phyloP scores from a whole-genome alignment of 345 rosid genomes.

The Eucalyptus microcorys region DNA sequence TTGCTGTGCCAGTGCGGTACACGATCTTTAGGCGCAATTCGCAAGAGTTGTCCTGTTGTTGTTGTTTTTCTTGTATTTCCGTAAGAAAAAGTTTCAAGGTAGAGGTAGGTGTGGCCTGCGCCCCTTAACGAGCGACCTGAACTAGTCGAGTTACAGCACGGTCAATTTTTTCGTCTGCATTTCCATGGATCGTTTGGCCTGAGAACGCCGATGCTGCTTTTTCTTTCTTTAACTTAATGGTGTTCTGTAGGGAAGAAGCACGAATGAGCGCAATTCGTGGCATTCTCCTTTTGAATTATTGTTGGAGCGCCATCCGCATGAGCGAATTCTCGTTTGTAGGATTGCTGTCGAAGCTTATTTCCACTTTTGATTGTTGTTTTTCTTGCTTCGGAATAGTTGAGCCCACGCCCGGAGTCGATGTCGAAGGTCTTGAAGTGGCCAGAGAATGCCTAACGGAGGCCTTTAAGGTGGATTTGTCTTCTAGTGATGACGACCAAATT shows the following conservation, averaged over 20 bases:
- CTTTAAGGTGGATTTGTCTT: conserved; percentile 25
- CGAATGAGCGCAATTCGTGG: background rate
- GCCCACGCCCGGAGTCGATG: conserved; percentile 54
- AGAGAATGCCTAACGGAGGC: conserved; percentile 59
- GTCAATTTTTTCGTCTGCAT: background rate
- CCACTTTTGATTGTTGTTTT: background rate
- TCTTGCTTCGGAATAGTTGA: conserved; percentile 29
- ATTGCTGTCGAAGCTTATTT: background rate
- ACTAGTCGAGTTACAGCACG: background rate
- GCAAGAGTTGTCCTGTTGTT: background rate
- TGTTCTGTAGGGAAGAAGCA: background rate
- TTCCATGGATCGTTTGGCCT: background rate
- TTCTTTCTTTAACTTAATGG: background rate
- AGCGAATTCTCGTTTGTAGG: background rate
- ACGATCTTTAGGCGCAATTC: background rate
- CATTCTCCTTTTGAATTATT: background rate
- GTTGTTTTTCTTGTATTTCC: background rate
- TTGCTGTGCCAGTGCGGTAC: background rate
- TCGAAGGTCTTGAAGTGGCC: conserved; percentile 78
- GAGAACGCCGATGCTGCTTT: background rate
- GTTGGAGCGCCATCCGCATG: background rate
- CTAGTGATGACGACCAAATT: conserved; percentile 1
- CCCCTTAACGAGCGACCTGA: background rate
- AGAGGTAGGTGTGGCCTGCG: background rate
- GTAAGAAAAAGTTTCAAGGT: background rate